These are phyloP conservation scores for Psilocybe subaeruginosa DNA, from an alignment of 768 basidiomycete genomes.

Conservation along the genomic window DNA sequence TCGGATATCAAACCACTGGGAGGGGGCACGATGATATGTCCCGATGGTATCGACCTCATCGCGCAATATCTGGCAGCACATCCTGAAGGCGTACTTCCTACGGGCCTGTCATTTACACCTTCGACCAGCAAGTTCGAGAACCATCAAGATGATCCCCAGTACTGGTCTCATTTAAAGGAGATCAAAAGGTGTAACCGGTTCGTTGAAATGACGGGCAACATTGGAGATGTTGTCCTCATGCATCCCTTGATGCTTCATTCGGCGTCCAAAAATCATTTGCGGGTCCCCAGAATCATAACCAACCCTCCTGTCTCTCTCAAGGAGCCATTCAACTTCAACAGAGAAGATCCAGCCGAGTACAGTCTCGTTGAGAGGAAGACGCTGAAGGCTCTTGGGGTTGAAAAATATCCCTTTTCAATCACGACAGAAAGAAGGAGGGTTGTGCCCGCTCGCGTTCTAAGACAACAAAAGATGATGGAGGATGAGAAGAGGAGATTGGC, in stretches of 20 bases:
- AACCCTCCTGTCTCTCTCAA: constrained; percentile 63
- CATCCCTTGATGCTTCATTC: constrained; percentile 70
- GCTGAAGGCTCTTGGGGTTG: constrained; percentile 51
- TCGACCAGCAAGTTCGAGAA: constrained; percentile 39
- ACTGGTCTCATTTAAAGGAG: constrained; percentile 47
- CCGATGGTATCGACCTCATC: constrained; percentile 54
- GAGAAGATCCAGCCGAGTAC: constrained; percentile 47
- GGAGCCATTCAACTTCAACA: constrained; percentile 55
- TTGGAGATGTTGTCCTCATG: constrained; percentile 67
- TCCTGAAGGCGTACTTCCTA: constrained; percentile 54
- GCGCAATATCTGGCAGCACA: constrained; percentile 54
- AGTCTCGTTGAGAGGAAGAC: constrained; percentile 66
- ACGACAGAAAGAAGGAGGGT: constrained; percentile 50
- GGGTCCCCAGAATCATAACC: constrained; percentile 62
- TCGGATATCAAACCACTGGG: constrained; percentile 56
- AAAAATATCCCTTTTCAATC: constrained; percentile 46
- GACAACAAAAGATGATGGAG: constrained; percentile 51
- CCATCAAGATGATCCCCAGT: constrained; percentile 41
- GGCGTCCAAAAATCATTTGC: constrained; percentile 60
- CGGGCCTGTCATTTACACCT: constrained; percentile 48
- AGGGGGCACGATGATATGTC: constrained; percentile 63
- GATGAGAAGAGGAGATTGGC: constrained; percentile 47
- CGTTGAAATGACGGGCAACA: constrained; percentile 59
- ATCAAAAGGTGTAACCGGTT: constrained; percentile 45
- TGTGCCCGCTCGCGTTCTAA: constrained; percentile 46